Evolutionary conservation across 768 basidiomycete species (phyloP), one percentile per base, ranked within the genome.

Genomic region (Lyophyllum decastes): DNA sequence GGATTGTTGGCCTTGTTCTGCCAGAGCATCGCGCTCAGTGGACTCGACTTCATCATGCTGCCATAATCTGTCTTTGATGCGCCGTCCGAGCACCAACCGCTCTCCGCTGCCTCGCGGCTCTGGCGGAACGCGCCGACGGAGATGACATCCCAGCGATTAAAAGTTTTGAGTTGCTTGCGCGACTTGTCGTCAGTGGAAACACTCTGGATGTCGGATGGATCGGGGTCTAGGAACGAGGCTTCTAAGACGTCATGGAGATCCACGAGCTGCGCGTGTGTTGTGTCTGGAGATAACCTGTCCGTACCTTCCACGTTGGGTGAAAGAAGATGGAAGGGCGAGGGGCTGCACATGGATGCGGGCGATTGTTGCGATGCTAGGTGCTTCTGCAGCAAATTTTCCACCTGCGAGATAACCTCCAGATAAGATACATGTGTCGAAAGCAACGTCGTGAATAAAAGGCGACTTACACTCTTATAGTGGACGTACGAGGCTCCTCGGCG

Each of bases 241-340:
- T 93, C 89, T 34, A 93, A 77, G 17, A 93, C 90, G 63, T 93
- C 91, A 63, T 90, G 84, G 21, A 93, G 78, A 59, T 82, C 80
- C 44, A 89, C 83, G 11, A 83, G 76, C 57, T 86, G 82, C 14
- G 83, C 72, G 24, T 80, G 74, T 25, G 70, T 67, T 24, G 73
- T 68, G 14, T 77, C 74, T 3, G 76, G 70, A 17, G 72, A 70
- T 35, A 68, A 68, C 49, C 70, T 48, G 35, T 43, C 50, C 17
- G 44, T 26, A 25, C 63, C 58, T 43, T 60, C 63, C 0, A 51
- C 49, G 9, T 54, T 40, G 19, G 59, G 55, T 11, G 59, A 52
- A 49, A 55, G 38, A 4, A 54, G 40, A 30, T 63, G 62, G 33
- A 63, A 58, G 11, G 62, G 59, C 47, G 71, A 67, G 55, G 49